phyloP scores from a whole-genome alignment of 805 yeast genomes.

The Metschnikowia continentalis region DNA sequence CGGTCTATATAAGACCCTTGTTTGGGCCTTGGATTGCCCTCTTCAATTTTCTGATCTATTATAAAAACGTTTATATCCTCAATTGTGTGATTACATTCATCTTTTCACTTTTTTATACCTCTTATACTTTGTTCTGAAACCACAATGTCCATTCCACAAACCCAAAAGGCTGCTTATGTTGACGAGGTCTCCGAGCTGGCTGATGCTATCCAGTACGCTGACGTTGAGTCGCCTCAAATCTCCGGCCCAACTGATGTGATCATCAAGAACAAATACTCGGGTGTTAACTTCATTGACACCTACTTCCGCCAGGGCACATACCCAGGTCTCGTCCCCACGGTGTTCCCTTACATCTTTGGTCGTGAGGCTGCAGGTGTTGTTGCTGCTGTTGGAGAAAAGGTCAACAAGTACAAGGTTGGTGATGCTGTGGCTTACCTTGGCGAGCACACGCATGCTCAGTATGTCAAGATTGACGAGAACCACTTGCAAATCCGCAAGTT shows the following conservation, averaged over 20 bases:
- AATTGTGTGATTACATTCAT: too few species aligned
- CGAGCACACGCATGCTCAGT: slow-evolving; percentile 64
- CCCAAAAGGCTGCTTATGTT: slow-evolving; percentile 54
- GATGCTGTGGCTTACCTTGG: slow-evolving; percentile 64
- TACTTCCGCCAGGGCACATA: slow-evolving; percentile 81
- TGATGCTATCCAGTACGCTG: slow-evolving; percentile 58
- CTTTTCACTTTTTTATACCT: too few species aligned
- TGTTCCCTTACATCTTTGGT: slow-evolving; percentile 63
- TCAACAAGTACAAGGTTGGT: slow-evolving; percentile 54
- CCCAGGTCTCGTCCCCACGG: slow-evolving; percentile 30
- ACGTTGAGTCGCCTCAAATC: slow-evolving; percentile 56
- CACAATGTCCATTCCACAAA: slow-evolving; percentile 41
- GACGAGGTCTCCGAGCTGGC: slow-evolving; percentile 51
- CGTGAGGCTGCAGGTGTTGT: slow-evolving; percentile 71
- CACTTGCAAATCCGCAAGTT: slow-evolving; percentile 27
- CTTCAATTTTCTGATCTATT: too few species aligned
- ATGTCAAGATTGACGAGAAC: slow-evolving; percentile 45
- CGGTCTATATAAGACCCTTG: neutral
- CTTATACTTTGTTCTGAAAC: neutral
- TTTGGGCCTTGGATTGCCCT: too few species aligned
- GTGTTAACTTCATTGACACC: slow-evolving; percentile 77
- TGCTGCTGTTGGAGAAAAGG: slow-evolving; percentile 59
- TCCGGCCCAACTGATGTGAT: slow-evolving; percentile 52
- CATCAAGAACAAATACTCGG: slow-evolving; percentile 70
- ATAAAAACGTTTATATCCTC: too few species aligned